These are phyloP conservation scores for Malus fusca DNA, from an alignment of 306 rosid species.

Conservation along the genomic window DNA sequence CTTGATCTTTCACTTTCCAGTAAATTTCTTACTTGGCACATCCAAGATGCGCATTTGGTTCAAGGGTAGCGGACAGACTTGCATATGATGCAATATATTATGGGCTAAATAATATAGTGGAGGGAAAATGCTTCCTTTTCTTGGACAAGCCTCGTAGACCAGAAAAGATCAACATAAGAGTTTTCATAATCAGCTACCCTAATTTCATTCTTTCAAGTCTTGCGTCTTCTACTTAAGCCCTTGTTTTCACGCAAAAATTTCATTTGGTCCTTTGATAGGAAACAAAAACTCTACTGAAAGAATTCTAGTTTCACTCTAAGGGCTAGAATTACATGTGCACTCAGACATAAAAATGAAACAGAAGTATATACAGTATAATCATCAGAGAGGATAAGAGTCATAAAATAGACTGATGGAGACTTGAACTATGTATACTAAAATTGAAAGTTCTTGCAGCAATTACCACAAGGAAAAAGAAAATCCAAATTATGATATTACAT, in stretches of 20 bases:
- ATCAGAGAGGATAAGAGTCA: background rate
- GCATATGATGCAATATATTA: background rate
- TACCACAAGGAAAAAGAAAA: background rate
- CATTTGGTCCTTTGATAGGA: background rate
- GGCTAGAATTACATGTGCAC: background rate
- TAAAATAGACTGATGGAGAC: background rate
- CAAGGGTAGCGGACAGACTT: background rate
- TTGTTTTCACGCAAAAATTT: background rate
- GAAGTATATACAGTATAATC: background rate
- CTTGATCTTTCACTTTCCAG: background rate
- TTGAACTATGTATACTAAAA: background rate
- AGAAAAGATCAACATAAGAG: background rate
- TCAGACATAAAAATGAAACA: background rate
- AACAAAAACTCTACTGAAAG: background rate
- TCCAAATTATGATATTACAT: constrained; percentile 16
- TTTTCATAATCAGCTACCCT: background rate
- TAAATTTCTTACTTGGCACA: background rate
- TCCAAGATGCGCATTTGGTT: background rate
- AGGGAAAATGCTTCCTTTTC: background rate
- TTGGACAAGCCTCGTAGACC: background rate
- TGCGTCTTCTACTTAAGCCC: background rate
- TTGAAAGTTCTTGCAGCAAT: background rate
- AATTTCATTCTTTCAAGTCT: background rate
- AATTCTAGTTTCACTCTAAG: background rate
- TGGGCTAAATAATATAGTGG: background rate